Conservation (phyloP, 1,284 basidiomycete species). For the Exobasidium rhododendri region DNA sequence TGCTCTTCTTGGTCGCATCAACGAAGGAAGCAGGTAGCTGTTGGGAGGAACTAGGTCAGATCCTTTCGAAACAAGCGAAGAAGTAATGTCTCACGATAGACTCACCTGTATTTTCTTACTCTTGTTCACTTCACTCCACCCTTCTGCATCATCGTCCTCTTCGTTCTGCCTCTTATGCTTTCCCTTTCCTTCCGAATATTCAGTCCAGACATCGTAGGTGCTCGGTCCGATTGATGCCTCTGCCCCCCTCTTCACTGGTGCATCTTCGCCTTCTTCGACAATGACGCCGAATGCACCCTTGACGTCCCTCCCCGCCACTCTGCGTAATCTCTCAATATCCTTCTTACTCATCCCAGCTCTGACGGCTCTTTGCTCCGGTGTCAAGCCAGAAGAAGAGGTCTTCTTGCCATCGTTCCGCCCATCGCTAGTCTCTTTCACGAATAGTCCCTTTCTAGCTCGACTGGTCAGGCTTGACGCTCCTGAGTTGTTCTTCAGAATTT, state of each 20-base stretch:
- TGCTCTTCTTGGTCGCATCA: neutral
- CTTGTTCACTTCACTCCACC: neutral
- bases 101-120: slow-evolving; percentile 6
- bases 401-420: neutral
- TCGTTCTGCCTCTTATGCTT: slow-evolving; percentile 7
- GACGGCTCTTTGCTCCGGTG: slow-evolving; percentile 3
- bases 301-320: slow-evolving; percentile 12
- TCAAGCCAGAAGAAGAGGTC: neutral
- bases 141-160: neutral
- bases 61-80: neutral
- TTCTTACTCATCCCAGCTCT: slow-evolving; percentile 15
- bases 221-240: neutral
- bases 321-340: slow-evolving; percentile 14
- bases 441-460: slow-evolving; percentile 7
- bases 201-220: slow-evolving; percentile 15
- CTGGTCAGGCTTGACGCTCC: slow-evolving; percentile 11
- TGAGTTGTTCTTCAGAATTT: slow-evolving; percentile 10
- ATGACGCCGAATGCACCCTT: slow-evolving; percentile 17
- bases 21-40: neutral
- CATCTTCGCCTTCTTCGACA: slow-evolving; percentile 12
- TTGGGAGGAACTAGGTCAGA: neutral
- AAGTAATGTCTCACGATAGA: neutral
- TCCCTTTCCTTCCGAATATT: slow-evolving; percentile 1
- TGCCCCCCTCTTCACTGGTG: slow-evolving; percentile 6
- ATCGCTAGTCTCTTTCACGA: neutral